Evolutionary conservation across 768 basidiomycete genomes (phyloP), one percentile per base, ranked within the genome.

Genomic region (Lactifluus pinguis): DNA sequence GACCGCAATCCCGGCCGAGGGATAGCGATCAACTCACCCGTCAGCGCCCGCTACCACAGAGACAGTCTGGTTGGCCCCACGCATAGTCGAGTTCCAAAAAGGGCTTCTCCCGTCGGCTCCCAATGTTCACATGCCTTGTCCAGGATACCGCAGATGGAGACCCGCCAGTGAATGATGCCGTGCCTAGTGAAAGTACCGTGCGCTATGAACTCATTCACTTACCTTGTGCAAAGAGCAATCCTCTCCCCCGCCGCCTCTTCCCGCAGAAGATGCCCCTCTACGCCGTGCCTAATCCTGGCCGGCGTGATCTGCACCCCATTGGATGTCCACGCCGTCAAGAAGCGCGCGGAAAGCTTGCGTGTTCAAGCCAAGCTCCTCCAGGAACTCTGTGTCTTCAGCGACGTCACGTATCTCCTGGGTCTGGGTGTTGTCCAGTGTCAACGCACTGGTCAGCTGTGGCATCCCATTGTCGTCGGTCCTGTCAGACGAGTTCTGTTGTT

Each of bases 331-430:
- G 14, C 38, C 56, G 5, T 58, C 57, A 25, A 62, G 56, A 48
- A 63, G 59, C 17, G 49, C 36, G 30, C n/a, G 39, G 32, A 53
- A 61, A 14, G 41, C 13, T 1, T 55, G 32, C 58, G 34, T 48
- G 39, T 47, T 44, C 56, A 60, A 17, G 29, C 65, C 50, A 53
- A 65, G 25, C 10, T 63, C 21, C 53, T 56, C 39, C 65, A 64
- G 64, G 19, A 68, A 69, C 0, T 55, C 70, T 11, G 66, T 65
- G 21, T 60, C 71, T 30, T 53, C 67, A 15, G 57, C 61, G 25
- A 52, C 61, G 14, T 21, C 61, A 65, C 32, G 53, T 65, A 48
- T 71, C 69, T 42, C 65, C 67, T 14, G 66, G 63, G 39, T 49
- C 66, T 74, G 53, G 39, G 41, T 8, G 39, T 32, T 19, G 41